These are phyloP conservation scores for Forsythia viridissima DNA, from an alignment of 257 asterid species.

Conservation along the genomic window DNA sequence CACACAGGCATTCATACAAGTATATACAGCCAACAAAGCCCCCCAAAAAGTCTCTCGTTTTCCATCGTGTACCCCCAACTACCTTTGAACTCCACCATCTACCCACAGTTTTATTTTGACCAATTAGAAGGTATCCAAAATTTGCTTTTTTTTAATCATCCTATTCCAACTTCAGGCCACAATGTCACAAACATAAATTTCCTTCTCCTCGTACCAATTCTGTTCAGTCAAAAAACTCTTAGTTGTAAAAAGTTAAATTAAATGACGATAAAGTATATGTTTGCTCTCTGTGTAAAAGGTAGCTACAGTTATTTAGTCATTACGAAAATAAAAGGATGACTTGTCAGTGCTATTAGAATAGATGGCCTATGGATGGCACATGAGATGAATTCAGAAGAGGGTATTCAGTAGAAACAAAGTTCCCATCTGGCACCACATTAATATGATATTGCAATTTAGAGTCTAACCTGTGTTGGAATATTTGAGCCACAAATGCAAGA, in stretches of 20 bases:
- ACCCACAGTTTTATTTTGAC: too few species aligned
- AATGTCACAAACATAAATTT: too few species aligned
- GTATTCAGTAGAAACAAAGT: background rate
- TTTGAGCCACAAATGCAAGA: slow-evolving; percentile 97
- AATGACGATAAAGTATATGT: too few species aligned
- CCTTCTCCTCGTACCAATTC: too few species aligned
- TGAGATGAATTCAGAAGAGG: background rate
- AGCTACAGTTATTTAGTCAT: background rate
- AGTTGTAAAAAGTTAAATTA: too few species aligned
- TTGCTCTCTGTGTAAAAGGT: background rate
- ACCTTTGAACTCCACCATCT: too few species aligned
- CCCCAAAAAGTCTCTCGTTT: background rate
- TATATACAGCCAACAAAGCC: background rate
- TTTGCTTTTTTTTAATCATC: too few species aligned
- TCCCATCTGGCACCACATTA: background rate
- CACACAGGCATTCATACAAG: background rate
- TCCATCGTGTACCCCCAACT: background rate
- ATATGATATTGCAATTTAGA: background rate
- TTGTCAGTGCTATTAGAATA: background rate
- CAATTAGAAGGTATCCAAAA: too few species aligned
- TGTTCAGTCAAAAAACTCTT: too few species aligned
- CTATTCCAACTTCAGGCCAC: too few species aligned
- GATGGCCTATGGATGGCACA: background rate
- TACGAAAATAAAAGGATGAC: background rate
- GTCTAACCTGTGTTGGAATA: slow-evolving; percentile 83